Evolutionary conservation across 768 basidiomycete genomes (phyloP).

Genomic region (Cyathus striatus): DNA sequence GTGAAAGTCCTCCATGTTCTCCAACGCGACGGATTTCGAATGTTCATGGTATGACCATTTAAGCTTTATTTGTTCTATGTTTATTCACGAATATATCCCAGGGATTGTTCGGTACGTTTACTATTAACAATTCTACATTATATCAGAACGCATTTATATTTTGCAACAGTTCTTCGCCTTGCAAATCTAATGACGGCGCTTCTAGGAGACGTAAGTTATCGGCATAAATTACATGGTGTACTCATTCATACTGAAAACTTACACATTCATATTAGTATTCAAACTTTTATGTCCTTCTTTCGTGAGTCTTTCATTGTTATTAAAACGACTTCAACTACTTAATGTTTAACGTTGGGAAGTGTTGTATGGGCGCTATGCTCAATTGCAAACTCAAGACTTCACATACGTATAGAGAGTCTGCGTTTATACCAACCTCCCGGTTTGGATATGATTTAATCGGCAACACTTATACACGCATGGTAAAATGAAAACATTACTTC

Average conservation of each 20-base stretch:
- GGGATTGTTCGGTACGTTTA: background rate
- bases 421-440: background rate
- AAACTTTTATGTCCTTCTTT: background rate
- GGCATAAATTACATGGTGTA: no score
- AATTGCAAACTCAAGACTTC: background rate
- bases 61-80: background rate
- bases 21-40: background rate
- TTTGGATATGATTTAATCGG: no score
- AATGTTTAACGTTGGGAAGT: background rate
- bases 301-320: background rate
- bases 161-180: background rate
- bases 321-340: background rate
- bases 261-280: background rate
- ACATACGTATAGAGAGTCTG: background rate
- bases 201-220: background rate
- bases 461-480: no score
- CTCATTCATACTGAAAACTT: no score
- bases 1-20: background rate
- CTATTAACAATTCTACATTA: background rate
- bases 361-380: background rate
- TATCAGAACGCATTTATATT: no score
- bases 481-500: no score
- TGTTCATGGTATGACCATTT: background rate
- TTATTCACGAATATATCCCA: background rate
- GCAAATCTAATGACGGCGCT: background rate